phyloP scores from a whole-genome alignment of 108 stramenopile species.

The Cyclostephanos invisitatus region DNA sequence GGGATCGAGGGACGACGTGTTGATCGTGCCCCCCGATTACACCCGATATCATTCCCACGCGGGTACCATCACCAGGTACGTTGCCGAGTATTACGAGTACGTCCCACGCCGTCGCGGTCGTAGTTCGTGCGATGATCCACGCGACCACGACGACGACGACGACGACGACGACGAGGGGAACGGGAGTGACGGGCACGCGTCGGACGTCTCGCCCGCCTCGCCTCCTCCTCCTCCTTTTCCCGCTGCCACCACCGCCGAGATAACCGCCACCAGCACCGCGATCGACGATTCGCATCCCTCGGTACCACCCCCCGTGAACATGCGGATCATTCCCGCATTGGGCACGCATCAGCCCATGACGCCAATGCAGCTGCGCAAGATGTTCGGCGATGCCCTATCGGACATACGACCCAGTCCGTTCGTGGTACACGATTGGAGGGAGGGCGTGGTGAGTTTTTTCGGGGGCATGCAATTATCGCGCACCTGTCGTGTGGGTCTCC shows the following conservation, averaged over 20 bases:
- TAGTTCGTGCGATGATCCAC: background rate
- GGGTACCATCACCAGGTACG: constrained; percentile 77
- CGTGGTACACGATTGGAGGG: constrained; percentile 93
- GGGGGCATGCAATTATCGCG: too few species aligned
- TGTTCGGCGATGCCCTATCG: constrained; percentile 80
- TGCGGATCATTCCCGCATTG: constrained; percentile 88
- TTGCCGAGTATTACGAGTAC: constrained; percentile 87
- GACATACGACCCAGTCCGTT: constrained; percentile 56
- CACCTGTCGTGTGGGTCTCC: too few species aligned
- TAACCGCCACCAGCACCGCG: too few species aligned
- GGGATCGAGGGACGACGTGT: constrained; percentile 77
- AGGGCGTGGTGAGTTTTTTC: constrained; percentile 80
- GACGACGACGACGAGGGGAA: background rate
- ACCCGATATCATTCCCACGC: constrained; percentile 91
- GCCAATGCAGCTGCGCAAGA: constrained; percentile 66
- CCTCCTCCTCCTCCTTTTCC: too few species aligned
- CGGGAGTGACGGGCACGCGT: too few species aligned
- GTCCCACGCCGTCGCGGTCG: constrained; percentile 5
- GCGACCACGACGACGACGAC: background rate
- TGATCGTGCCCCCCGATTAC: constrained; percentile 90
- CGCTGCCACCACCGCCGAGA: too few species aligned
- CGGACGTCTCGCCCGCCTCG: too few species aligned
- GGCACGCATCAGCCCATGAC: constrained; percentile 96
- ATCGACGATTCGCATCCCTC: too few species aligned
- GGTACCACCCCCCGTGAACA: too few species aligned